These are phyloP conservation scores for Colletotrichum navitas DNA, from an alignment of 2,329 filamentous ascomycete species.

Conservation along the genomic window DNA sequence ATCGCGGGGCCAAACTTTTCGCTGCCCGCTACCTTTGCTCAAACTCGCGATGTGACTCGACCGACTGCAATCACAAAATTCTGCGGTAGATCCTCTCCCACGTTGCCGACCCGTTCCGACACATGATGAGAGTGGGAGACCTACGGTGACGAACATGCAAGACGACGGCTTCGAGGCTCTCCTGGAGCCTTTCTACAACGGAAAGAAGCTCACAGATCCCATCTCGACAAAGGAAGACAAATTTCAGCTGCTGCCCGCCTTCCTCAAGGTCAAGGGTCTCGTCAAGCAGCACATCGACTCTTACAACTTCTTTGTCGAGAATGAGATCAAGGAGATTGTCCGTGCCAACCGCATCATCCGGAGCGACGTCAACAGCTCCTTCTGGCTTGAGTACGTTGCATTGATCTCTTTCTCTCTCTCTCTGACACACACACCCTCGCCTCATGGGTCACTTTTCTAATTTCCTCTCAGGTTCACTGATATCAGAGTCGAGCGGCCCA, in stretches of 20 bases:
- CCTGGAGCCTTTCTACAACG: conserved; percentile 75
- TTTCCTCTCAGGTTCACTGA: conserved; percentile 73
- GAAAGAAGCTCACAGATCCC: conserved; percentile 74
- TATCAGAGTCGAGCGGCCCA: conserved; percentile 87
- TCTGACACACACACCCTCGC: too few relatives aligned
- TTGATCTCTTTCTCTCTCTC: too few relatives aligned
- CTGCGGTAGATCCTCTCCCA: conserved; percentile 19
- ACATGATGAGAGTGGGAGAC: conserved; percentile 40
- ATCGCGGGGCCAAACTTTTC: conserved; percentile 45
- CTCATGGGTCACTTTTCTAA: conserved; percentile 18
- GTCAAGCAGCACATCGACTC: conserved; percentile 99
- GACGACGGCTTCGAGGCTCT: conserved; percentile 76
- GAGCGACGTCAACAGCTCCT: conserved; percentile 92
- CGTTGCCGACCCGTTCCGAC: conserved; percentile 6
- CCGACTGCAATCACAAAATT: conserved; percentile 25
- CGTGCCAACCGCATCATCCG: conserved; percentile 89
- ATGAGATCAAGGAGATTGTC: conserved; percentile 97
- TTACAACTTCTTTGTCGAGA: conserved; percentile 98
- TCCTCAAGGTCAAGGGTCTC: conserved; percentile 95
- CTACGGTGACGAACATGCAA: conserved; percentile 59
- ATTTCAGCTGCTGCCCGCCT: conserved; percentile 97
- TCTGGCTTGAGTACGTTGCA: conserved; percentile 78
- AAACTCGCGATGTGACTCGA: conserved; percentile 41
- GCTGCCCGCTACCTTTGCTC: conserved; percentile 32
- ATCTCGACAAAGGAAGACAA: conserved; percentile 83